phyloP scores from a whole-genome alignment of 2,329 filamentous ascomycete species.

The Talaromyces sp. region DNA sequence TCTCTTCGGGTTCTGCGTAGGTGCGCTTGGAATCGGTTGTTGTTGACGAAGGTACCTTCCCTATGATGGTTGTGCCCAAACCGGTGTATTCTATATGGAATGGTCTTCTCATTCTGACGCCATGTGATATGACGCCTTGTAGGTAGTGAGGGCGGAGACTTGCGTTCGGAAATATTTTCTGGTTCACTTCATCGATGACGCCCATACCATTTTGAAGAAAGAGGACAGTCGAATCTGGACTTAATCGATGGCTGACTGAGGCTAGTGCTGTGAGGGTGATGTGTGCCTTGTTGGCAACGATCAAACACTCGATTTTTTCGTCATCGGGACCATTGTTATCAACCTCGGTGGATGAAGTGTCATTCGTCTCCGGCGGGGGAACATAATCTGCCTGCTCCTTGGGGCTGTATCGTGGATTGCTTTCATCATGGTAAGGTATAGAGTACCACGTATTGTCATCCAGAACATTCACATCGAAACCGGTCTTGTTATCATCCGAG shows the following conservation, averaged over 20 bases:
- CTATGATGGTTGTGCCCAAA: slow-evolving; percentile 56
- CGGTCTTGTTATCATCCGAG: slow-evolving; percentile 41
- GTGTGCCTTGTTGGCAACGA: slow-evolving; percentile 73
- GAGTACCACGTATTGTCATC: slow-evolving; percentile 33
- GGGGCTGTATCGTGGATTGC: slow-evolving; percentile 13
- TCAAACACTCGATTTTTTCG: slow-evolving; percentile 65
- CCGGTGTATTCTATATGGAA: slow-evolving; percentile 58
- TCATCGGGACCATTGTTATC: slow-evolving; percentile 29
- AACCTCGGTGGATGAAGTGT: neutral
- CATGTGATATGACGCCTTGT: slow-evolving; percentile 63
- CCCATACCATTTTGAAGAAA: slow-evolving; percentile 81
- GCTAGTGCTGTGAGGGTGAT: slow-evolving; percentile 64
- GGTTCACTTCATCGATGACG: slow-evolving; percentile 71
- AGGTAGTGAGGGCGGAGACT: slow-evolving; percentile 69
- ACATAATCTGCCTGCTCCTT: slow-evolving; percentile 17
- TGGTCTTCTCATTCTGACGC: slow-evolving; percentile 46
- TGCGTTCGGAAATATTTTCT: slow-evolving; percentile 64
- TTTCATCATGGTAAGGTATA: slow-evolving; percentile 25
- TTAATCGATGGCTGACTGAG: slow-evolving; percentile 63
- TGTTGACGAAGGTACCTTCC: slow-evolving; percentile 44
- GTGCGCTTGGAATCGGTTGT: neutral
- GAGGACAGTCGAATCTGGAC: slow-evolving; percentile 65
- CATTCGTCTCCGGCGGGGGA: neutral
- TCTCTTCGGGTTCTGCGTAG: slow-evolving; percentile 21
- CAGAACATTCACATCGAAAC: slow-evolving; percentile 44